A percentile compares a stretch with the other conserved stretches of the same genome.
phyloP scores from a whole-genome alignment of 805 yeast genomes.

The Cephaloascus albidus region DNA sequence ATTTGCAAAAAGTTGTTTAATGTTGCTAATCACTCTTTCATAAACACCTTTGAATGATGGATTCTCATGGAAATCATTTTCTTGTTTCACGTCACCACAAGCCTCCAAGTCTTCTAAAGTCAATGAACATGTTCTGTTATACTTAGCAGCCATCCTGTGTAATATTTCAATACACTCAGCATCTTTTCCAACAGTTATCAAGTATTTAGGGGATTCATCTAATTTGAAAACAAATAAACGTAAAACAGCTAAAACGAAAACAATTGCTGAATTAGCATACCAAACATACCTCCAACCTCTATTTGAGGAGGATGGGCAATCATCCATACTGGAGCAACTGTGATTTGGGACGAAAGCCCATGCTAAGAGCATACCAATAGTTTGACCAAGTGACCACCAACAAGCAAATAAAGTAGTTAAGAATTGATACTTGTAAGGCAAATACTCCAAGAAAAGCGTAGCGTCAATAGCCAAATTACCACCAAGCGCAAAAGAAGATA shows the following conservation, averaged over 20 bases:
- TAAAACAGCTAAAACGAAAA: conserved; percentile 18
- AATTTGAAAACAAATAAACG: conserved; percentile 13
- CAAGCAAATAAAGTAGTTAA: conserved; percentile 23
- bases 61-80: conserved; percentile 10
- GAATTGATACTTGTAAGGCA: conserved; percentile 23
- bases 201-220: conserved; percentile 23
- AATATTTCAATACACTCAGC: conserved; percentile 17
- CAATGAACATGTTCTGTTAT: conserved; percentile 12
- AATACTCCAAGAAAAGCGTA: conserved; percentile 19
- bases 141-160: conserved; percentile 22
- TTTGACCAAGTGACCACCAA: conserved; percentile 29
- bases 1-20: conserved; percentile 23
- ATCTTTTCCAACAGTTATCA: conserved; percentile 22
- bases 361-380: conserved; percentile 19
- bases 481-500: conserved; percentile 21
- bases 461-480: conserved; percentile 25
- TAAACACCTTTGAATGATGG: conserved; percentile 13
- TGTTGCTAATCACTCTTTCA: conserved; percentile 19
- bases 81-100: conserved; percentile 13
- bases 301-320: conserved; percentile 18
- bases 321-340: conserved; percentile 19
- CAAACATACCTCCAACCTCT: conserved; percentile 29
- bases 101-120: conserved; percentile 18
- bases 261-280: conserved; percentile 23
- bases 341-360: conserved; percentile 24